Evolutionary conservation across 495 filamentous ascomycete species (phyloP).

Genomic region (Tuber brumale): DNA sequence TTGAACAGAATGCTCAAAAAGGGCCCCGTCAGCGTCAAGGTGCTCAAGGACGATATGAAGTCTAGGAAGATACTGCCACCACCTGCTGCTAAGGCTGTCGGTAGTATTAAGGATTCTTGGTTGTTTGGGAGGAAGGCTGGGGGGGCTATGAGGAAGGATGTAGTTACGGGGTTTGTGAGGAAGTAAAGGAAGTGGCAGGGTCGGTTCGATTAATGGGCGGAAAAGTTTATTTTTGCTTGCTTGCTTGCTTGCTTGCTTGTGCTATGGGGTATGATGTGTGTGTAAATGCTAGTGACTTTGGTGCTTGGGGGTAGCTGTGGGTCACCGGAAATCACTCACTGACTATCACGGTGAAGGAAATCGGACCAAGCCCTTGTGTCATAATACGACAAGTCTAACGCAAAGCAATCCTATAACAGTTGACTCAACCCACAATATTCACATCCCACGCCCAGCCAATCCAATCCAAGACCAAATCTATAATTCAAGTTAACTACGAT

Average conservation of each 20-base stretch:
- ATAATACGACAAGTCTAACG: background rate
- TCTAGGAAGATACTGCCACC: constrained; percentile 32
- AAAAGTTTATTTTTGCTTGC: background rate
- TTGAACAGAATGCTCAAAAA: constrained; percentile 32
- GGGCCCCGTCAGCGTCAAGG: constrained; percentile 37
- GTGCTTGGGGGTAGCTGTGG: background rate
- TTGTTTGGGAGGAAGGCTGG: constrained; percentile 16
- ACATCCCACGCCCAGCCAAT: background rate
- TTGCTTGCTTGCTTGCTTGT: background rate
- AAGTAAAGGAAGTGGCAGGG: constrained; percentile 9
- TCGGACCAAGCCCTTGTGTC: background rate
- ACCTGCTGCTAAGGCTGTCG: constrained; percentile 29
- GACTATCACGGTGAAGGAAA: background rate
- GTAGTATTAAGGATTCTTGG: constrained; percentile 35
- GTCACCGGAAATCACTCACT: constrained; percentile 2
- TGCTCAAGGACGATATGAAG: constrained; percentile 31
- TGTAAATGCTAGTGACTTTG: background rate
- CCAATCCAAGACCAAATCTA: constrained; percentile 1
- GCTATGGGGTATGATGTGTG: background rate
- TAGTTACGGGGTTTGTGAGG: constrained; percentile 27
- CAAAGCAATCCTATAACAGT: background rate
- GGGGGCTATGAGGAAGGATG: constrained; percentile 25
- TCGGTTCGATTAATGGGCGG: background rate
- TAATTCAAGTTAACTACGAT: background rate
- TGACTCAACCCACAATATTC: background rate